Conservation (phyloP, 352 stramenopile species). For the Nothophytophthora sp. region DNA sequence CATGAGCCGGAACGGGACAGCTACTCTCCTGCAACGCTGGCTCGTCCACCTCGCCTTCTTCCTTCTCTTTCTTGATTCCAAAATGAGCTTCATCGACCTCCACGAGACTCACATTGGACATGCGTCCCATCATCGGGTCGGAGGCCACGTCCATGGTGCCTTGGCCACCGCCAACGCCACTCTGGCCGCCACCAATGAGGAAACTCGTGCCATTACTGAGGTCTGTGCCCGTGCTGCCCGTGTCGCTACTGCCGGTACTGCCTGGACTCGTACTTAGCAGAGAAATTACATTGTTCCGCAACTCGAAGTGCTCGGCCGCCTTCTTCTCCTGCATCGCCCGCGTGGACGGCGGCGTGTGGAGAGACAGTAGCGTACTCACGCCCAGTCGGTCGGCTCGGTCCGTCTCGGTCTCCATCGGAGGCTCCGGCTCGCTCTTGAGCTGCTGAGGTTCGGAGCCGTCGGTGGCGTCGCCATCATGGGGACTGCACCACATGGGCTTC, state of each 20-base stretch:
- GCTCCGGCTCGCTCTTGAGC: conserved; percentile 17
- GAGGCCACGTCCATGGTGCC: conserved; percentile 11
- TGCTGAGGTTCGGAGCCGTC: conserved; percentile 6
- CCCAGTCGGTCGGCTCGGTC: conserved; percentile 11
- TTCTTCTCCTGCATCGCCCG: conserved; percentile 13
- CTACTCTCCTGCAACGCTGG: not conserved
- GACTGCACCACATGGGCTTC: conserved; percentile 30
- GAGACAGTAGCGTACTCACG: conserved; percentile 20
- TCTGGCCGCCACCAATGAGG: not conserved
- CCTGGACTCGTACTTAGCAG: conserved; percentile 28
- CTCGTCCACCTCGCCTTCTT: conserved; percentile 18
- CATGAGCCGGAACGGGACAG: conserved; percentile 9
- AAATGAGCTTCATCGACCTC: conserved; percentile 10
- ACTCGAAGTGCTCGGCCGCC: conserved; percentile 20
- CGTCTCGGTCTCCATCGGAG: conserved; percentile 11
- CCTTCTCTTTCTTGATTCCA: conserved; percentile 1
- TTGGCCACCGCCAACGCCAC: conserved; percentile 4
- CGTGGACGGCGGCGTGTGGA: conserved; percentile 24
- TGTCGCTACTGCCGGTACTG: conserved; percentile 32
- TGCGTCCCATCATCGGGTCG: conserved; percentile 33
- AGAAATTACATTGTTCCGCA: conserved; percentile 28
- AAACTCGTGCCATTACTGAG: conserved; percentile 11
- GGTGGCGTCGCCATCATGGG: conserved; percentile 4
- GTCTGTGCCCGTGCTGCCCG: conserved; percentile 33
- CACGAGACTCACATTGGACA: conserved; percentile 56